Conservation (phyloP, 164 flowering plant genomes). For the Vitis riparia region DNA sequence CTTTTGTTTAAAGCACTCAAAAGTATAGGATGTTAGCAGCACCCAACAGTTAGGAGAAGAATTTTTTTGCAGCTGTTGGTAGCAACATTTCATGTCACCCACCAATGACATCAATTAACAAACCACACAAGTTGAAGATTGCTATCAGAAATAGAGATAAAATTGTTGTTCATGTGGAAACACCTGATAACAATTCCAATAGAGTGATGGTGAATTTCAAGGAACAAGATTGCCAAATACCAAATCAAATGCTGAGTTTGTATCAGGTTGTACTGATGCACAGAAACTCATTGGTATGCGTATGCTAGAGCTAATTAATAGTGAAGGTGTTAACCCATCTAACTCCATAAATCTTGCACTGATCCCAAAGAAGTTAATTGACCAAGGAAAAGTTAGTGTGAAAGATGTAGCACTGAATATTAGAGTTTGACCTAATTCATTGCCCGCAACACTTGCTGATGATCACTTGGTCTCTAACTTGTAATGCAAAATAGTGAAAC, state of each 20-base stretch:
- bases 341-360: constrained; percentile 32
- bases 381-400: constrained; percentile 61
- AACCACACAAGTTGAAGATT: constrained; percentile 34
- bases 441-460: constrained; percentile 53
- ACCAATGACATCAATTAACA: constrained; percentile 24
- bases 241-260: constrained; percentile 15
- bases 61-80: constrained; percentile 19
- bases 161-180: constrained; percentile 19
- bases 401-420: constrained; percentile 71
- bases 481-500: constrained; percentile 49
- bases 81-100: constrained; percentile 27
- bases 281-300: constrained; percentile 19
- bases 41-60: constrained; percentile 17
- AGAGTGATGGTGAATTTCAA: constrained; percentile 24
- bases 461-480: constrained; percentile 49
- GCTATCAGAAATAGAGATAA: constrained; percentile 44
- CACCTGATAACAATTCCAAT: constrained; percentile 22
- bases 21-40: constrained; percentile 23
- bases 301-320: constrained; percentile 13
- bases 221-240: constrained; percentile 23
- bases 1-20: constrained; percentile 88
- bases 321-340: constrained; percentile 32
- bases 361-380: constrained; percentile 70
- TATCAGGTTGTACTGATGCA: constrained; percentile 32
- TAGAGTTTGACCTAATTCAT: constrained; percentile 58